Percentiles rank a stretch among this genome's conserved stretches.
Evolutionary conservation across 129 eudicot genomes (phyloP).

Genomic region (Pittosporum tobira): DNA sequence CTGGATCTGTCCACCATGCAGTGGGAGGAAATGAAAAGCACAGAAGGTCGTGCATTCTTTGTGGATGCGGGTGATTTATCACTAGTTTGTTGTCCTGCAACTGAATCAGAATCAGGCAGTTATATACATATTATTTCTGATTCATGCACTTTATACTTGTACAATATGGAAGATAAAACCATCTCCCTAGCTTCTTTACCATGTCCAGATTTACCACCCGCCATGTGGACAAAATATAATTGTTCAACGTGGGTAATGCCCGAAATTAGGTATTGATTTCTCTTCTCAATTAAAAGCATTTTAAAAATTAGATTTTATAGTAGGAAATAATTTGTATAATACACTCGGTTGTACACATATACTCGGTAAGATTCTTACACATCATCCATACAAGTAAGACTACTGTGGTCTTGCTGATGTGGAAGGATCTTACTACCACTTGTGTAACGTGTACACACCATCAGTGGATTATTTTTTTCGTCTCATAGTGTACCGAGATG

Average conservation of each 20-base stretch:
- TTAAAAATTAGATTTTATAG: too few species aligned
- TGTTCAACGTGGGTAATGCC: neutral
- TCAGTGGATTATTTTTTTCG: too few species aligned
- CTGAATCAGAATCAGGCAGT: conserved; percentile 10
- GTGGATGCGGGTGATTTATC: neutral
- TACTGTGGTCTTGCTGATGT: too few species aligned
- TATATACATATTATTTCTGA: conserved; percentile 7
- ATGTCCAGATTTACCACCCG: neutral
- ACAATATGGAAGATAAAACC: conserved; percentile 12
- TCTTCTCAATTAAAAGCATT: too few species aligned
- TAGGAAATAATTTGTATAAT: too few species aligned
- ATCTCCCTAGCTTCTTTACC: conserved; percentile 6
- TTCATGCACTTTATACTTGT: conserved; percentile 2
- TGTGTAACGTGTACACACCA: neutral
- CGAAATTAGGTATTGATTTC: conserved; percentile 12
- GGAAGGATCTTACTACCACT: too few species aligned
- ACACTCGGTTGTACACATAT: too few species aligned
- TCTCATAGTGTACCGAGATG: too few species aligned
- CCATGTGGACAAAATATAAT: neutral
- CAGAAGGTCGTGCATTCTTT: conserved; percentile 10
- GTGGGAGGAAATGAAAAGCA: conserved; percentile 11
- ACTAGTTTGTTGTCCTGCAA: neutral
- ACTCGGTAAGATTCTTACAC: too few species aligned
- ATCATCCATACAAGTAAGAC: too few species aligned
- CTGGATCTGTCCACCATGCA: conserved; percentile 5